Evolutionary conservation across 352 stramenopile species (phyloP).

Genomic region (Globisporangium spiculum): DNA sequence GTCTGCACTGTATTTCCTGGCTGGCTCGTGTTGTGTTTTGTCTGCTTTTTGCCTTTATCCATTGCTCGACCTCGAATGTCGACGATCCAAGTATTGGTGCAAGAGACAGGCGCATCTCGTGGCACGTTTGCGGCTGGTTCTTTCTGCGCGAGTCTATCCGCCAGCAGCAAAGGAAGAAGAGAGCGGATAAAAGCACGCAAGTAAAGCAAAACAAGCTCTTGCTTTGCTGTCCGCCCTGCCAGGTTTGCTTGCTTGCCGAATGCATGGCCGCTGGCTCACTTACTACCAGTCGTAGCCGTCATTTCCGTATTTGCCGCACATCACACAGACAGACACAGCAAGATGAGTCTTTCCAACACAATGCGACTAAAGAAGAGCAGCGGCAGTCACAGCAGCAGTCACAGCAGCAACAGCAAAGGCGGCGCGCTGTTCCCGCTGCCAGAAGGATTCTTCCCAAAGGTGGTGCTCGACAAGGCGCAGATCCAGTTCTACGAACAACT

Average conservation of each 20-base stretch:
- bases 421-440: conserved; percentile 27
- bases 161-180: background rate
- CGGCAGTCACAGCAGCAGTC: background rate
- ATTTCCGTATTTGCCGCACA: background rate
- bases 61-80: background rate
- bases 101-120: background rate
- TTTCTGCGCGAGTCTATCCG: background rate
- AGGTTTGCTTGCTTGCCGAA: background rate
- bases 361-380: conserved; percentile 5
- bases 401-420: background rate
- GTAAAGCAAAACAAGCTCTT: background rate
- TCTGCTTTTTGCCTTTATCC: background rate
- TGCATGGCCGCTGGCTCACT: background rate
- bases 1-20: background rate
- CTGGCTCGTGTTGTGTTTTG: background rate
- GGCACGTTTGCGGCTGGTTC: background rate
- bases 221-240: background rate
- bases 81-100: background rate
- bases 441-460: conserved; percentile 39
- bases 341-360: conserved; percentile 11
- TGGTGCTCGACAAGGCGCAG: conserved; percentile 30
- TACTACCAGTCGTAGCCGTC: background rate
- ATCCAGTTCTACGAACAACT: conserved; percentile 32
- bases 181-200: background rate
- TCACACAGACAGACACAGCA: background rate